Base-by-base conservation (phyloP, 176 grass and related monocot species). In the Rhynchospora breviuscula region DNA sequence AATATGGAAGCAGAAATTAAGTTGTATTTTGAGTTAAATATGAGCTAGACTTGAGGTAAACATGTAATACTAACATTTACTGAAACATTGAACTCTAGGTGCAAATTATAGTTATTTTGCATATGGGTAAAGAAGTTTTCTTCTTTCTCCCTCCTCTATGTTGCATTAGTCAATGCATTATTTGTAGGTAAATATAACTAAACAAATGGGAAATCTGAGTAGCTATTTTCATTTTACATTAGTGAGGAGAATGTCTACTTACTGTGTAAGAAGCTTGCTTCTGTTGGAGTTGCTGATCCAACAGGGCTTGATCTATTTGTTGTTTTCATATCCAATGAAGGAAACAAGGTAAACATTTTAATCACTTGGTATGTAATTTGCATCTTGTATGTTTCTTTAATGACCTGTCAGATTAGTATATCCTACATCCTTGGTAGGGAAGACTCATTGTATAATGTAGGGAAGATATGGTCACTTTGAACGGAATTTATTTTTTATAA, bases 241-340 rank as follows among this genome's bases (percentile, higher is more conserved):
- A 98, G 92, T 46, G 92, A 98, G 84, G 92, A 98, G 88, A 98
- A 98, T 86, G 84, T 98, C 53, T 91, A 98, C 83, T 84, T 95
- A 43, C 75, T 98, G 47, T 95, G 91, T 67, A 95, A 90, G 89
- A 90, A 93, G 68, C 80, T 98, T 35, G 84, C 83, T 69, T 70
- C 82, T 79, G 79, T 31, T 47, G 95, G 89, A 84, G 67, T 89
- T 82, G 84, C 92, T 83, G 86, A 90, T 82, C 82, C 84, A 46
- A 29, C 35, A 18, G 92, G 90, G 44, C 53, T 67, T 84, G 89
- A 95, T 87, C 86, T 98, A 71, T 98, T 87, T 53, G 88, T 91
- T 57, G 86, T 91, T 82, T 95, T 98, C 91, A 91, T 98, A 90
- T 98, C 91, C 59, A 95, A 95, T 33, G 88, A 93, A 82, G 84